These are phyloP conservation scores for Dendrobium officinale DNA, from an alignment of 106 monocot genomes.

Conservation along the genomic window DNA sequence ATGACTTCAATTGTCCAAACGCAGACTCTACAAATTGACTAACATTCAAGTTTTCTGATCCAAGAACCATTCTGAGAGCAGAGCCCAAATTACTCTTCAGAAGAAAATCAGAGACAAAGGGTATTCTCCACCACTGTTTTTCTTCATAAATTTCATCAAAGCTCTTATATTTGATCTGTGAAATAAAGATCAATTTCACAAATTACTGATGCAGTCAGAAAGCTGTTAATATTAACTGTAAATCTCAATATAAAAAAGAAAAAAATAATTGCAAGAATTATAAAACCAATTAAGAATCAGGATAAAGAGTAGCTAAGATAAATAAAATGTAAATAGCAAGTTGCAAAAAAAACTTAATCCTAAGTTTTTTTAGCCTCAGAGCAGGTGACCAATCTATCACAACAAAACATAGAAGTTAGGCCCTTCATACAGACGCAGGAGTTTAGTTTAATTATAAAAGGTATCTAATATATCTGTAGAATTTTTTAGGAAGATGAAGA, in stretches of 20 bases:
- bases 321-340: not conserved
- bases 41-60: conserved; percentile 68
- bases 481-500: no score
- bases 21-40: conserved; percentile 80
- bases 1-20: conserved; percentile 71
- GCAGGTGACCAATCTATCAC: not conserved
- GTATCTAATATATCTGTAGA: no score
- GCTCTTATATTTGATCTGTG: conserved; percentile 68
- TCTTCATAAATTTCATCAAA: conserved; percentile 71
- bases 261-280: not conserved
- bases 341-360: not conserved
- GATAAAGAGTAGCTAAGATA: not conserved
- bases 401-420: not conserved
- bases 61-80: conserved; percentile 61
- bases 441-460: no score
- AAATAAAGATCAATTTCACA: conserved; percentile 8
- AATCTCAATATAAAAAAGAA: not conserved
- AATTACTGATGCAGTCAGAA: not conserved
- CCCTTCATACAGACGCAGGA: no score
- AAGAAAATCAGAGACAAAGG: conserved; percentile 81
- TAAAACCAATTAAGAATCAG: not conserved
- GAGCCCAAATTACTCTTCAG: conserved; percentile 54
- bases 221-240: not conserved
- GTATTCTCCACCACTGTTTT: conserved; percentile 81
- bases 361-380: not conserved